phyloP scores from a whole-genome alignment of 371 early-diverging fungal genomes.

The Mortierella sp. region DNA sequence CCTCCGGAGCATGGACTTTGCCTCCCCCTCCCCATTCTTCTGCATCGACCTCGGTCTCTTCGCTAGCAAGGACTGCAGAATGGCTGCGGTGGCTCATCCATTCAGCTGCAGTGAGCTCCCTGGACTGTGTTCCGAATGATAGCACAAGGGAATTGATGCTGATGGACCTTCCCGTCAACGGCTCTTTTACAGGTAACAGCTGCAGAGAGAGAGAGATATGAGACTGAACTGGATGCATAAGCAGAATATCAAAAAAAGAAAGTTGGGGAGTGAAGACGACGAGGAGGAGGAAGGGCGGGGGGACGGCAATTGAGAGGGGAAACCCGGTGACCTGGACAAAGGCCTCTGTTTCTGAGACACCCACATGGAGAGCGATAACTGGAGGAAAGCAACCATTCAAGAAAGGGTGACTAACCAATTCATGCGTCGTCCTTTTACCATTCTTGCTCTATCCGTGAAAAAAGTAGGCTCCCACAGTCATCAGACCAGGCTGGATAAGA shows the following conservation, averaged over 20 bases:
- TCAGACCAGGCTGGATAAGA: not conserved
- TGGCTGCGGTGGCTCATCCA: slow-evolving; percentile 23
- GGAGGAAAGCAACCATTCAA: not conserved
- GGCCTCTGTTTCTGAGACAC: slow-evolving; percentile 1
- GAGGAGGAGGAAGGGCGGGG: not conserved
- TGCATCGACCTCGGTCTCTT: slow-evolving; percentile 6
- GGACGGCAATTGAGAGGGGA: not conserved
- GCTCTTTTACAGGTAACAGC: slow-evolving; percentile 8
- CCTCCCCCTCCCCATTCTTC: not conserved
- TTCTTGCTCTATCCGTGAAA: slow-evolving; percentile 7
- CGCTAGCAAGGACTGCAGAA: slow-evolving; percentile 4
- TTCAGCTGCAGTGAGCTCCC: slow-evolving; percentile 14
- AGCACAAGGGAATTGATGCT: slow-evolving; percentile 12
- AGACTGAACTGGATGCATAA: slow-evolving; percentile 3
- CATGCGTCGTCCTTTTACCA: not conserved
- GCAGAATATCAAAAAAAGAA: slow-evolving; percentile 6
- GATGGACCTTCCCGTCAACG: slow-evolving; percentile 14
- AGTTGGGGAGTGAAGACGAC: not conserved
- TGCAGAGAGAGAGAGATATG: not conserved
- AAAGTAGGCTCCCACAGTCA: not conserved
- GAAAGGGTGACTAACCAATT: slow-evolving; percentile 12
- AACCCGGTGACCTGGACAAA: slow-evolving; percentile 11
- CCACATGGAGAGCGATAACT: slow-evolving; percentile 3
- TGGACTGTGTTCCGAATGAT: slow-evolving; percentile 1
- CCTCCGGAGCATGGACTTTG: slow-evolving; percentile 7